Evolutionary conservation across 345 rosid species (phyloP).

Genomic region (Jatropha curcas): DNA sequence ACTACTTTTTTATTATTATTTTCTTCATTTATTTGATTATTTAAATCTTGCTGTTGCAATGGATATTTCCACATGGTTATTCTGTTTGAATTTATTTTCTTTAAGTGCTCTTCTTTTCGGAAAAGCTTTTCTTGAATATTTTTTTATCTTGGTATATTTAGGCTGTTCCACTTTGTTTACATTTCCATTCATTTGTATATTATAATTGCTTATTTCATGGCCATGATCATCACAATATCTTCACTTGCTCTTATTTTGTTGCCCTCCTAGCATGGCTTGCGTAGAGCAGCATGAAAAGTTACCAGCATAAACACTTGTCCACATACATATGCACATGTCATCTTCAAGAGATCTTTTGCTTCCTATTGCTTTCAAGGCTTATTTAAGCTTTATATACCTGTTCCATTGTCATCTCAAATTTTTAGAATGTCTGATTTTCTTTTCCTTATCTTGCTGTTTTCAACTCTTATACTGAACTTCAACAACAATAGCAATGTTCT

Average conservation of each 20-base stretch:
- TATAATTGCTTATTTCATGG: too few species aligned
- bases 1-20: neutral
- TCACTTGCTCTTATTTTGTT: too few species aligned
- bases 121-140: too few species aligned
- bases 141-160: too few species aligned
- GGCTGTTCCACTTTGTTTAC: too few species aligned
- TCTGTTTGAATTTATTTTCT: neutral
- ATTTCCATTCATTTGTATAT: too few species aligned
- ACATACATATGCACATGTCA: neutral
- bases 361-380: neutral
- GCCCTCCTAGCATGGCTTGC: too few species aligned
- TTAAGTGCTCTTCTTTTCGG: too few species aligned
- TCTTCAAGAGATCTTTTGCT: neutral
- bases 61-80: neutral
- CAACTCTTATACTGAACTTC: neutral
- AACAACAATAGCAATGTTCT: neutral
- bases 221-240: too few species aligned
- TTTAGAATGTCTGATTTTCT: neutral
- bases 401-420: conserved; percentile 1
- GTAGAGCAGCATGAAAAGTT: too few species aligned
- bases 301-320: neutral
- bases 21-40: neutral
- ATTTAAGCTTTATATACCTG: neutral
- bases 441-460: neutral
- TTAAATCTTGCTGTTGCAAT: neutral